Evolutionary conservation across 129 eudicot species (phyloP).

Genomic region (Tagetes erecta): DNA sequence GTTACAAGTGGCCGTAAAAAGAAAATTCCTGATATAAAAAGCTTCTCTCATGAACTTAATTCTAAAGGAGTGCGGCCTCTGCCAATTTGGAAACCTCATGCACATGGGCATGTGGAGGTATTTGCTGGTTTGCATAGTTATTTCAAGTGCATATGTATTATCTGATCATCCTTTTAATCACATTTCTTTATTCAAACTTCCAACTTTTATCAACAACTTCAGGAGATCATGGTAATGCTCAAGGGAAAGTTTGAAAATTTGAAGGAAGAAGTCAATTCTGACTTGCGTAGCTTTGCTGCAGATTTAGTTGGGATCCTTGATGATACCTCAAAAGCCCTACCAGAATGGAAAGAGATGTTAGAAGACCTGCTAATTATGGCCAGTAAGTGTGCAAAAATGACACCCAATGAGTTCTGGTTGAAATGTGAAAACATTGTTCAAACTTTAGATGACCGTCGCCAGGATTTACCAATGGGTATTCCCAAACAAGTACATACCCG

Average conservation of each 20-base stretch:
- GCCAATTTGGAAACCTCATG: slow-evolving; percentile 87
- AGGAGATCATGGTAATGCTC: slow-evolving; percentile 86
- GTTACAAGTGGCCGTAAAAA: slow-evolving; percentile 79
- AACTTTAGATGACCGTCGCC: slow-evolving; percentile 85
- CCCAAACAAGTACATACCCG: slow-evolving; percentile 86
- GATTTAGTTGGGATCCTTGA: slow-evolving; percentile 77
- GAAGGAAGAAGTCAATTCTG: slow-evolving; percentile 86
- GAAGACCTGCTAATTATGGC: slow-evolving; percentile 78
- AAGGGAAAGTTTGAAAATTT: slow-evolving; percentile 75
- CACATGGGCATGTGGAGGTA: slow-evolving; percentile 87
- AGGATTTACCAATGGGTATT: slow-evolving; percentile 84
- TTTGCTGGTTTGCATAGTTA: slow-evolving; percentile 16
- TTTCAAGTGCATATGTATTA: slow-evolving; percentile 20
- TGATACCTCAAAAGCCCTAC: slow-evolving; percentile 56
- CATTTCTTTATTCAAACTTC: slow-evolving; percentile 5
- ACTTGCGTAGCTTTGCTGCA: slow-evolving; percentile 87
- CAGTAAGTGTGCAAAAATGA: slow-evolving; percentile 80
- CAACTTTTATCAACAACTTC: slow-evolving; percentile 21
- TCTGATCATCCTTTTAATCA: background rate
- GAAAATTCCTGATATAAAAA: slow-evolving; percentile 72
- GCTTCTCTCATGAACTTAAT: slow-evolving; percentile 95
- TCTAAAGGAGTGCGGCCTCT: slow-evolving; percentile 94
- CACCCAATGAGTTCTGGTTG: slow-evolving; percentile 78
- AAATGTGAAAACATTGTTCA: slow-evolving; percentile 89
- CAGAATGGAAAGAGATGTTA: slow-evolving; percentile 65